Percentiles rank a stretch among this genome's conserved stretches.
Evolutionary conservation across 2,329 filamentous ascomycete species (phyloP).

Genomic region (Emmonsiellopsis sp.): DNA sequence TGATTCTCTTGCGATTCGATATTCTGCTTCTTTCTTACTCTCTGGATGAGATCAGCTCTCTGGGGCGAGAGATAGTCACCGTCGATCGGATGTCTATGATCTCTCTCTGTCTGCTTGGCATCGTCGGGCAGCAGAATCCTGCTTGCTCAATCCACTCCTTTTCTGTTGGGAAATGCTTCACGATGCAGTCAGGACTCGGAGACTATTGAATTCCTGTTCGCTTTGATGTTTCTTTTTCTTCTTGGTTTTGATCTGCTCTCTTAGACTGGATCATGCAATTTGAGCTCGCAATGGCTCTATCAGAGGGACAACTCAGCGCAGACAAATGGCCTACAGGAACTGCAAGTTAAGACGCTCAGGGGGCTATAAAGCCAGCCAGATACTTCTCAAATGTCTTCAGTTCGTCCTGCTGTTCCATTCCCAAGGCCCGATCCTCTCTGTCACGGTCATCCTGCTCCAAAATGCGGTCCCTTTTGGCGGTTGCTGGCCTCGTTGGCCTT

Average conservation of each 20-base stretch:
- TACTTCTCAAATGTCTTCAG: slow-evolving; percentile 5
- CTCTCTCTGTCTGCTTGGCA: background rate
- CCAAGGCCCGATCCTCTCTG: background rate
- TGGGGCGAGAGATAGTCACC: background rate
- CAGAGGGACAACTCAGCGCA: background rate
- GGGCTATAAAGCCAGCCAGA: background rate
- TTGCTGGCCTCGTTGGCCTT: background rate
- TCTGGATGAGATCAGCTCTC: background rate
- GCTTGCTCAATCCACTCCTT: background rate
- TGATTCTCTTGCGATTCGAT: background rate
- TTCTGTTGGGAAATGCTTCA: background rate
- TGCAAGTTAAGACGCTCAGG: background rate
- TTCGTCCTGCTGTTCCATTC: background rate
- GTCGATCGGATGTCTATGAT: background rate
- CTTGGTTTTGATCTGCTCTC: slow-evolving; percentile 11
- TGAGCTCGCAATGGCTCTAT: background rate
- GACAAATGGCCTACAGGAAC: background rate
- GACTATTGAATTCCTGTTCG: slow-evolving; percentile 1
- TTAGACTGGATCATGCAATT: background rate
- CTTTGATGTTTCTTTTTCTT: slow-evolving; percentile 9
- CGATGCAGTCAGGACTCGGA: background rate
- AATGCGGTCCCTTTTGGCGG: background rate
- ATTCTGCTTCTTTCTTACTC: background rate
- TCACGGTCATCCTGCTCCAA: background rate
- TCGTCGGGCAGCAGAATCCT: background rate